phyloP scores from a whole-genome alignment of 371 early-diverging fungal species.

The Chytridiales sp. region DNA sequence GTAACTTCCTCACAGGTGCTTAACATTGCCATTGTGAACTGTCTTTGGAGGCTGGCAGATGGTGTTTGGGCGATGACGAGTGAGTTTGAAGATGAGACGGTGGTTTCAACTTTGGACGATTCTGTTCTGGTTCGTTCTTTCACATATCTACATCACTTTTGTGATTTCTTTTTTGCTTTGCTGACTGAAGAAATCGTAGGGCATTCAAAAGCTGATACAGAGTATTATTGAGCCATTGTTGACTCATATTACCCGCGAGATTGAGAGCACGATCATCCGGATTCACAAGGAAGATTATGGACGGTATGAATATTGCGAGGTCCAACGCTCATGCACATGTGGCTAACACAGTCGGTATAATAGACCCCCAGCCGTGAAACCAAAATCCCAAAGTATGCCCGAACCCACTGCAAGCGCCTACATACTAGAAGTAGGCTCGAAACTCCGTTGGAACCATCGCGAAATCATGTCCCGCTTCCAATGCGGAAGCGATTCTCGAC shows the following conservation, averaged over 20 bases:
- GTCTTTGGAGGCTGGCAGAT: slow-evolving; percentile 57
- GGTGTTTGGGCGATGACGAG: slow-evolving; percentile 57
- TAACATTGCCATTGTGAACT: slow-evolving; percentile 62
- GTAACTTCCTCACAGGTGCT: slow-evolving; percentile 41
- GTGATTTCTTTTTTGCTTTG: background rate
- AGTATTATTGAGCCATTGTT: slow-evolving; percentile 54
- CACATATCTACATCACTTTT: too few species aligned
- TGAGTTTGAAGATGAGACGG: slow-evolving; percentile 51
- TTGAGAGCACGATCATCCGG: slow-evolving; percentile 53
- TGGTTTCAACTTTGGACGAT: slow-evolving; percentile 48
- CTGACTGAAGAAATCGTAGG: too few species aligned
- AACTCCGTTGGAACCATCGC: slow-evolving; percentile 58
- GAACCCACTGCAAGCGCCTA: too few species aligned
- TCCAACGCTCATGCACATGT: slow-evolving; percentile 6
- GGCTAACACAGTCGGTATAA: too few species aligned
- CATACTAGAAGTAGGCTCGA: slow-evolving; percentile 54
- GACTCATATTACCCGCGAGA: slow-evolving; percentile 50
- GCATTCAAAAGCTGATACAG: slow-evolving; percentile 52
- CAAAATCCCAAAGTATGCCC: too few species aligned
- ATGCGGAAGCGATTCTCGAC: slow-evolving; percentile 60
- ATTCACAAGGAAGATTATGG: slow-evolving; percentile 65
- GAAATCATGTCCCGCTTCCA: slow-evolving; percentile 57
- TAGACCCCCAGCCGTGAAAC: too few species aligned
- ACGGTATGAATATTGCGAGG: slow-evolving; percentile 32
- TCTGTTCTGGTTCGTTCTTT: slow-evolving; percentile 47